A percentile compares a stretch with the other conserved stretches of the same genome.
Conservation (phyloP, 805 yeast species). For the Grigorovia transvaalensis region DNA sequence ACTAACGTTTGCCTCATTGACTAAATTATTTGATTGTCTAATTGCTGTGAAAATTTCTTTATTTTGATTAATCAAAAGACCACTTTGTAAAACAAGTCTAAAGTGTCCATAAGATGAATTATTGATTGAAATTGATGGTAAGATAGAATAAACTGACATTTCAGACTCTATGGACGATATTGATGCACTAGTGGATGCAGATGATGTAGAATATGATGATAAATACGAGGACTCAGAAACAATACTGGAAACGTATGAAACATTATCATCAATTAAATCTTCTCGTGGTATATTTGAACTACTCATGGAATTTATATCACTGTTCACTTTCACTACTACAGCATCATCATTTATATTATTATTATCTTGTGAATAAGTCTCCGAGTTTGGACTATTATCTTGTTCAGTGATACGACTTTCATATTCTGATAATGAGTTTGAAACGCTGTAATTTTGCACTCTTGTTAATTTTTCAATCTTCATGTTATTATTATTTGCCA, state of each 20-base stretch:
- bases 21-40: conserved; percentile 26
- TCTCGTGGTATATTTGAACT: not conserved
- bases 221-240: not conserved
- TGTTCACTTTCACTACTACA: not conserved
- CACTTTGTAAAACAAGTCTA: conserved; percentile 26
- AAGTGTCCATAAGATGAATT: conserved; percentile 22
- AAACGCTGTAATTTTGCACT: not conserved
- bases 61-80: conserved; percentile 20
- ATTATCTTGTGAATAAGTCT: not conserved
- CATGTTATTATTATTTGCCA: not conserved
- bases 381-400: not conserved
- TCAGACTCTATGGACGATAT: conserved; percentile 1
- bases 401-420: not conserved
- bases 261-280: not conserved
- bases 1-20: conserved; percentile 22
- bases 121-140: conserved; percentile 25
- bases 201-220: conserved; percentile 1
- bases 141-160: conserved; percentile 14
- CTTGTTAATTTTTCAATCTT: conserved; percentile 11
- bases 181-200: conserved; percentile 1
- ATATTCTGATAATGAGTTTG: not conserved
- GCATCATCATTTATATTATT: not conserved
- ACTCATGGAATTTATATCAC: not conserved
- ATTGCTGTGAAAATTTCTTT: conserved; percentile 26
- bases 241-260: conserved; percentile 1